Base-by-base conservation (phyloP, 176 grass and related monocot genomes). In the Oryza officinalis region DNA sequence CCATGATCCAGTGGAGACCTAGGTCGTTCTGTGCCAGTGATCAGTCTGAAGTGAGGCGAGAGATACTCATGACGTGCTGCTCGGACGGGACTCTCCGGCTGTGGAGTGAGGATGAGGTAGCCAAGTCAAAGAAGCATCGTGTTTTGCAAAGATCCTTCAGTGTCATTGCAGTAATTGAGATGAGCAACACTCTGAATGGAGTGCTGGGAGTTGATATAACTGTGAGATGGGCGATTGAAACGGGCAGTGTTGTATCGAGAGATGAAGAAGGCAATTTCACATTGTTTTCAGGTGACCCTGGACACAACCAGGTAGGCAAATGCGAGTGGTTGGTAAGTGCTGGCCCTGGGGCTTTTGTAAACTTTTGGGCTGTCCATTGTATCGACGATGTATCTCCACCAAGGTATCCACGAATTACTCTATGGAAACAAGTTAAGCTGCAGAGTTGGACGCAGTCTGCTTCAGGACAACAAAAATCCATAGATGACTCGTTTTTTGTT, bases 1-100 rank as follows among this genome's bases (percentile, higher is more conserved):
- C 80, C 13, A 90, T 90, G 89, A 98, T 98, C 88, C 95, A 98
- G 65, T 98, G 95, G 95, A 91, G 95, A 80, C 91, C 95, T 72
- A 71, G 66, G 54, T 54, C 65, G 0, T 33, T 71, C 38, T 76
- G 5, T 65, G 41, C 49, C 13, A 49, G 57, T 40, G 82, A 79
- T 79, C 54, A 2, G 70, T 93, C 80, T 72, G 80, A 70, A 66
- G 61, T 66, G 40, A 88, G 82, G 66, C 91, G 92, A 81, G 86
- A 95, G 77, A 69, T 95, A n/a, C 85, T 98, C 35, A 84, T 98
- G 87, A 98, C 92, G 6, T 93, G 91, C 87, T 98, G 90, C 82
- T 77, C 93, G 26, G 95, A 98, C 14, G 92, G 95, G 38, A 87
- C 95, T 59, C 88, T 83, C 15, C 90, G 95, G 74, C 75, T 98